phyloP scores from a whole-genome alignment of 2,329 filamentous ascomycete species.

The Phymatotrichopsis omnivora region DNA sequence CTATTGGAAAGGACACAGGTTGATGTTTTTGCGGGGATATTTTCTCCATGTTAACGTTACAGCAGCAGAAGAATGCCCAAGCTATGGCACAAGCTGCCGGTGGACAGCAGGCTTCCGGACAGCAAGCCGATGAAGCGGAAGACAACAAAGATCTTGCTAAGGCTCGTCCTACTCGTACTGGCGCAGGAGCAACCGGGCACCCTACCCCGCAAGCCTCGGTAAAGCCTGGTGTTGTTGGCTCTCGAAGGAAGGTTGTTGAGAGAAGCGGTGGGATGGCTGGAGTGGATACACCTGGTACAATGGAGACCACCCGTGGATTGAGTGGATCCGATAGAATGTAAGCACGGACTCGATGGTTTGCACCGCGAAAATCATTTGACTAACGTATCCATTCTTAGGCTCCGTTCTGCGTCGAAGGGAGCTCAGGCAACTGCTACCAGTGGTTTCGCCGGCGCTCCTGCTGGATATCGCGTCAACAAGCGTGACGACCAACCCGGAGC shows the following conservation, averaged over 20 bases:
- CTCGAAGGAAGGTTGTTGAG: slow-evolving; percentile 31
- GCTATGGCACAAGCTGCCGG: slow-evolving; percentile 29
- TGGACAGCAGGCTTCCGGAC: slow-evolving; percentile 22
- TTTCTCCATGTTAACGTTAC: slow-evolving; percentile 20
- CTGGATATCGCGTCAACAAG: slow-evolving; percentile 30
- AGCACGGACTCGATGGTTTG: slow-evolving; percentile 7
- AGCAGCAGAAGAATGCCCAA: slow-evolving; percentile 32
- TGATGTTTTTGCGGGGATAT: slow-evolving; percentile 14
- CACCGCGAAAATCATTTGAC: background rate
- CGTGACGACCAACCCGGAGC: slow-evolving; percentile 28
- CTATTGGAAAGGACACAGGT: slow-evolving; percentile 7
- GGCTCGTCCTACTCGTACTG: slow-evolving; percentile 24
- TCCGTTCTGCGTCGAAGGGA: slow-evolving; percentile 32
- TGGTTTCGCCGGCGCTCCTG: slow-evolving; percentile 25
- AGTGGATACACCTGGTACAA: slow-evolving; percentile 24
- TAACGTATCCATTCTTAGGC: slow-evolving; percentile 24
- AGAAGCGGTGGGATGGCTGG: slow-evolving; percentile 30
- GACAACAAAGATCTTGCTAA: slow-evolving; percentile 27
- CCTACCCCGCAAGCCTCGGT: slow-evolving; percentile 28
- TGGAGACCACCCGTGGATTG: slow-evolving; percentile 30
- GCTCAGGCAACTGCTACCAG: slow-evolving; percentile 25
- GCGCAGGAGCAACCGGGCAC: slow-evolving; percentile 29
- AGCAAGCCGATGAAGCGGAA: slow-evolving; percentile 26
- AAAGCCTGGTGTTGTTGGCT: slow-evolving; percentile 27
- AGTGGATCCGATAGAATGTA: slow-evolving; percentile 32